Conservation (phyloP, 768 basidiomycete species). For the Leccinum variicolor region DNA sequence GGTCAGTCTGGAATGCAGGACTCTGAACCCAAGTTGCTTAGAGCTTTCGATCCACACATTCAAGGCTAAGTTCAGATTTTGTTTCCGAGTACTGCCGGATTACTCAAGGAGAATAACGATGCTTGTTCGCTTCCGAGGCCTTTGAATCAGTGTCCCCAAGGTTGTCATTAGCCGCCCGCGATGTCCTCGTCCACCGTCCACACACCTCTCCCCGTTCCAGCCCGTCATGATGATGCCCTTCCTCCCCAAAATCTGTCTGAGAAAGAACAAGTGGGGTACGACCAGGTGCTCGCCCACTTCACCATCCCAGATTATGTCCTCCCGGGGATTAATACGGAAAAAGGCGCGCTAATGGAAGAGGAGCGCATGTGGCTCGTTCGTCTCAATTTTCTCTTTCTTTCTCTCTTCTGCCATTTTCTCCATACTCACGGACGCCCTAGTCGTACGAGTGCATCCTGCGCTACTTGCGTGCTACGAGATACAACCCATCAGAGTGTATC, state of each 20-base stretch:
- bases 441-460: conserved; percentile 73
- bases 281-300: conserved; percentile 58
- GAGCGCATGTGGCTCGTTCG: conserved; percentile 78
- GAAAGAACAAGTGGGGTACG: conserved; percentile 46
- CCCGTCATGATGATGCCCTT: conserved; percentile 25
- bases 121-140: background rate
- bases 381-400: conserved; percentile 6
- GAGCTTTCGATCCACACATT: too few relatives aligned
- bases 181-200: conserved; percentile 16
- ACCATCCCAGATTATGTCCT: conserved; percentile 46
- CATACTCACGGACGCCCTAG: conserved; percentile 4
- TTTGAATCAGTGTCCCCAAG: background rate
- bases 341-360: conserved; percentile 50
- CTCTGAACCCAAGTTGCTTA: too few relatives aligned
- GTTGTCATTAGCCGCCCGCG: conserved; percentile 22
- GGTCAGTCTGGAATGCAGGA: too few relatives aligned
- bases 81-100: background rate
- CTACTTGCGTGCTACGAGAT: conserved; percentile 78
- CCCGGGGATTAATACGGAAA: conserved; percentile 39
- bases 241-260: conserved; percentile 40
- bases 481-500: conserved; percentile 56
- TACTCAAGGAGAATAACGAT: too few relatives aligned
- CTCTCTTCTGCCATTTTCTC: conserved; percentile 10
- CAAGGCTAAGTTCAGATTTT: background rate
- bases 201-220: conserved; percentile 24